These are phyloP conservation scores for Falciphora oryzae DNA, from an alignment of 2,329 filamentous ascomycete species.

Conservation along the genomic window DNA sequence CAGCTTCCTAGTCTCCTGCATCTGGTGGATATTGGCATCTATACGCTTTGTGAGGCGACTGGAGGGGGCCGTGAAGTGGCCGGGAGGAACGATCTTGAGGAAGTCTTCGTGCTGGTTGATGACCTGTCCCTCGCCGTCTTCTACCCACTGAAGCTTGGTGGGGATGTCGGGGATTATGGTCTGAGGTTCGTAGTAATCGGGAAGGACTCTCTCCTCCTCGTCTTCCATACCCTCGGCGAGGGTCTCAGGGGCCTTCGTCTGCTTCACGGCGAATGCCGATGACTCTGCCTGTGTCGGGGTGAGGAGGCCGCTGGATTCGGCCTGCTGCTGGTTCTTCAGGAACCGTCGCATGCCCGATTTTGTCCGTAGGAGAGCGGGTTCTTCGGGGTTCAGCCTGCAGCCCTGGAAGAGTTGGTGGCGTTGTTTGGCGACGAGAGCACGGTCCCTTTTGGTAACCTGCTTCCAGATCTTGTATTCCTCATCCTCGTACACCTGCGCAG, in stretches of 20 bases:
- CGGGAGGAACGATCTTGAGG: conserved; percentile 68
- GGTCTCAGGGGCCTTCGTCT: conserved; percentile 55
- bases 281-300: conserved; percentile 33
- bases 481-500: conserved; percentile 76
- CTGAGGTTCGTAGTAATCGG: conserved; percentile 90
- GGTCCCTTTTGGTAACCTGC: conserved; percentile 94
- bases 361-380: conserved; percentile 77
- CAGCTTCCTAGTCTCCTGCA: conserved; percentile 94
- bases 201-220: conserved; percentile 75
- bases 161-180: conserved; percentile 81
- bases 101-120: conserved; percentile 85
- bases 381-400: conserved; percentile 77
- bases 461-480: conserved; percentile 99
- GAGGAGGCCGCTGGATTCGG: conserved; percentile 42
- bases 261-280: conserved; percentile 43
- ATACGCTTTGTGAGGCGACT: conserved; percentile 73
- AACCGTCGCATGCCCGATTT: conserved; percentile 89
- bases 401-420: conserved; percentile 80
- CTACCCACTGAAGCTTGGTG: conserved; percentile 74
- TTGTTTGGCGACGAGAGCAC: conserved; percentile 79
- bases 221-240: conserved; percentile 93
- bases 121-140: conserved; percentile 83
- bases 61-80: conserved; percentile 68
- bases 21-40: conserved; percentile 85
- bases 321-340: conserved; percentile 70